A percentile compares a stretch with the other conserved stretches of the same genome.
Conservation (phyloP, 768 basidiomycete species). For the Tylopilus subfusipes region DNA sequence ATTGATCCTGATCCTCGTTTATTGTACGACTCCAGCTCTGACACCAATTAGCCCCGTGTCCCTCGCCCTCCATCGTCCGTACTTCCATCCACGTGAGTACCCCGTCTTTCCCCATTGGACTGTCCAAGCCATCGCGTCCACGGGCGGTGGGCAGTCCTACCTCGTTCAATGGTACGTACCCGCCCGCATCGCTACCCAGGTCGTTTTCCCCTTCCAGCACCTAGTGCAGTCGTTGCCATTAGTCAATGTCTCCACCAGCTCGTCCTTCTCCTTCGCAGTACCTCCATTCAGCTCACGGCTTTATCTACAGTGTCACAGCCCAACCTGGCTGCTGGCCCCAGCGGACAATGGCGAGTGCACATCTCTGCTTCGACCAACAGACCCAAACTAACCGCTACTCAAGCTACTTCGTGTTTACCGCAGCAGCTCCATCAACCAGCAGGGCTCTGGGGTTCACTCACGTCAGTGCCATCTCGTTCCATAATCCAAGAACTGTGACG, state of each 20-base stretch:
- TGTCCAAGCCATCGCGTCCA: slow-evolving; percentile 32
- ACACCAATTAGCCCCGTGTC: too few species aligned
- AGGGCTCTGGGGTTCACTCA: slow-evolving; percentile 53
- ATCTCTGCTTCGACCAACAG: not conserved
- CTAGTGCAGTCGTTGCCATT: slow-evolving; percentile 56
- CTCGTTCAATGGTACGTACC: not conserved
- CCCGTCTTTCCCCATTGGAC: not conserved
- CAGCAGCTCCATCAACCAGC: slow-evolving; percentile 34
- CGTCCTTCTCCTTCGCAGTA: slow-evolving; percentile 57
- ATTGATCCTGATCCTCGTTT: too few species aligned
- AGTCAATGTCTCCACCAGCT: slow-evolving; percentile 46
- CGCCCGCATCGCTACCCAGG: not conserved
- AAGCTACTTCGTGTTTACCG: slow-evolving; percentile 63
- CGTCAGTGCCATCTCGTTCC: slow-evolving; percentile 34
- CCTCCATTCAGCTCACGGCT: slow-evolving; percentile 9
- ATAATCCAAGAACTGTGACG: not conserved
- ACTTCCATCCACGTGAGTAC: slow-evolving; percentile 21
- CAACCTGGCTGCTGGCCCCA: slow-evolving; percentile 50
- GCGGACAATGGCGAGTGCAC: slow-evolving; percentile 51
- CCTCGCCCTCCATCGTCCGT: slow-evolving; percentile 13
- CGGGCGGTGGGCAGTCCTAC: too few species aligned
- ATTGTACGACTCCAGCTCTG: too few species aligned
- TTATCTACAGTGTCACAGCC: slow-evolving; percentile 38
- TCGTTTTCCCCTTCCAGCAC: slow-evolving; percentile 34
- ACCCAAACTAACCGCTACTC: slow-evolving; percentile 1